Evolutionary conservation across 202 grass and related monocot species (phyloP).

Genomic region (Musa balbisiana): DNA sequence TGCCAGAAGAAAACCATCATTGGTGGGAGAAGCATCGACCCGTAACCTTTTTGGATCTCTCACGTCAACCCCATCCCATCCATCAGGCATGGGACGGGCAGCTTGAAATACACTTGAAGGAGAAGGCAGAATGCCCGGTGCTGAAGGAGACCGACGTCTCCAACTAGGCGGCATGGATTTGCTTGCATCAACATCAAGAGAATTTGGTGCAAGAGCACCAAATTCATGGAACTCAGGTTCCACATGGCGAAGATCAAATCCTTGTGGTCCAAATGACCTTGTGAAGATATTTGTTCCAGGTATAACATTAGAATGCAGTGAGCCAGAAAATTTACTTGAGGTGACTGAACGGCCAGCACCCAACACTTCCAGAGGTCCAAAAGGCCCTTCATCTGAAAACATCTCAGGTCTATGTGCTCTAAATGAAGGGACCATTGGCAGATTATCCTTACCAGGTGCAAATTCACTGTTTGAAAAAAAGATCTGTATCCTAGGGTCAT

Average conservation of each 20-base stretch:
- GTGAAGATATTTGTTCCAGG: conserved; percentile 16
- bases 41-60: conserved; percentile 59
- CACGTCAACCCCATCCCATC: conserved; percentile 34
- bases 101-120: conserved; percentile 20
- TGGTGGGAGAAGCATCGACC: conserved; percentile 22
- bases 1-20: conserved; percentile 28
- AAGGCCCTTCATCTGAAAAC: conserved; percentile 35
- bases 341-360: conserved; percentile 14
- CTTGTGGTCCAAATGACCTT: conserved; percentile 31
- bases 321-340: conserved; percentile 7
- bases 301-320: neutral
- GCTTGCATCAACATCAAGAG: conserved; percentile 2
- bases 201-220: conserved; percentile 18
- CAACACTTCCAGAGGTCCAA: conserved; percentile 26
- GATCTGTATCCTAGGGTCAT: conserved; percentile 74
- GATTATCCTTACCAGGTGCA: conserved; percentile 33
- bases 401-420: conserved; percentile 35
- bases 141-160: conserved; percentile 9
- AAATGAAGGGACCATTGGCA: conserved; percentile 23
- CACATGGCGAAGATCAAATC: conserved; percentile 36
- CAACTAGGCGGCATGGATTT: conserved; percentile 8
- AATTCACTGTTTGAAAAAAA: conserved; percentile 63
- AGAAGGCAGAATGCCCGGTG: conserved; percentile 45
- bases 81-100: conserved; percentile 24
- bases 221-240: conserved; percentile 38